Evolutionary conservation across 2,329 filamentous ascomycete genomes (phyloP).

Genomic region (Cladophialophora yegresii): DNA sequence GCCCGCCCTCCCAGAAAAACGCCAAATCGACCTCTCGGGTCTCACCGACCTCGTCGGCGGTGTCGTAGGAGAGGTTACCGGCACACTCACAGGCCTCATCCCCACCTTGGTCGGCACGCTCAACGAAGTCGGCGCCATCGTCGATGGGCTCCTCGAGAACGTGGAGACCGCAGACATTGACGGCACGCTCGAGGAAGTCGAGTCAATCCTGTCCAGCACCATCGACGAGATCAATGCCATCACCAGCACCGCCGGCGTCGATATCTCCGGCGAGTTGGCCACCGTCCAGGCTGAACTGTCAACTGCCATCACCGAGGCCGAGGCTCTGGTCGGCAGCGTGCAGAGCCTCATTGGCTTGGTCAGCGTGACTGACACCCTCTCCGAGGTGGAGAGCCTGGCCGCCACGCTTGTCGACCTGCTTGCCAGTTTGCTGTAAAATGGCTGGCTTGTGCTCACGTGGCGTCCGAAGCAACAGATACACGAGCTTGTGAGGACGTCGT

Average conservation of each 20-base stretch:
- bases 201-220: slow-evolving; percentile 11
- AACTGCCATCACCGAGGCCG: slow-evolving; percentile 13
- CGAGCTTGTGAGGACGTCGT: neutral
- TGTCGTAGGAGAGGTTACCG: slow-evolving; percentile 15
- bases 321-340: slow-evolving; percentile 11
- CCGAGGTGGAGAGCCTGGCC: slow-evolving; percentile 12
- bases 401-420: slow-evolving; percentile 13
- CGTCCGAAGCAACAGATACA: neutral
- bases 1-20: neutral
- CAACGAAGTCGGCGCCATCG: slow-evolving; percentile 5
- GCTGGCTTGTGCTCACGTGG: neutral
- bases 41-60: slow-evolving; percentile 12
- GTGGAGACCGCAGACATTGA: slow-evolving; percentile 16
- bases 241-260: slow-evolving; percentile 7
- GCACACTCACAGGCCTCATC: slow-evolving; percentile 20
- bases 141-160: slow-evolving; percentile 15
- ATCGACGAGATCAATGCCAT: slow-evolving; percentile 12
- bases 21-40: slow-evolving; percentile 4
- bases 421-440: neutral
- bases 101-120: slow-evolving; percentile 16
- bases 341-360: slow-evolving; percentile 6
- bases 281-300: neutral
- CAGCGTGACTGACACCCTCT: neutral
- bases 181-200: slow-evolving; percentile 4
- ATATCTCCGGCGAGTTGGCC: neutral